Base-by-base conservation (phyloP, 2,329 filamentous ascomycete genomes). In the Verticillium klebahnii region DNA sequence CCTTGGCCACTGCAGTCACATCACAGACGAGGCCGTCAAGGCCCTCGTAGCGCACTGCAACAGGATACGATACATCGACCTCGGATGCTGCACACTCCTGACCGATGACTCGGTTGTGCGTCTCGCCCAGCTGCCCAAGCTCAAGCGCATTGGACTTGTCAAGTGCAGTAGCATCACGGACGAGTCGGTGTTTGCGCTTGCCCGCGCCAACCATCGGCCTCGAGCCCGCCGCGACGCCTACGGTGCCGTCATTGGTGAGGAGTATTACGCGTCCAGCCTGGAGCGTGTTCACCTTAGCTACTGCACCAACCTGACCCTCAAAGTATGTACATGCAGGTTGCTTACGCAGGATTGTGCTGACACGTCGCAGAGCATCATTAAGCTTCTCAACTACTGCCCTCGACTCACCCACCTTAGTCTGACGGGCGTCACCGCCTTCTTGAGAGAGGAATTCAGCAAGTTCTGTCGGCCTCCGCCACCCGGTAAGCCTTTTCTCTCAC, bases 271-370 rank as follows among this genome's bases (percentile, higher is more conserved):
- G 62, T 82, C 83, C 62, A 93, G 90, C 69, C 79, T 99, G 31
- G 95, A 99, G 78, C 85, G 95, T 68, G 95, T 99, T 11, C 95
- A 99, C 80, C 83, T 99, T 45, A 97, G 93, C 75, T 98, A 99
- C 73, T 99, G 95, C 76, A 87, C 91, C 50, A 89, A 91, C 66
- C 77, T 99, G 59, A 95, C 90, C 1, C 82, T 97, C 58, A 85
- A 86, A 75, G 93, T 95, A 82, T 75, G 87, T 79, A 60, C 7
- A 15, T 14, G 32, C 8, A 34, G 1, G 19, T 19, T 15, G 12
- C 25, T 17, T 11, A n/a, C 5, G n/a, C 6, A 57, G 1, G 25
- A 19, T 15, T n/a, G 11, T 37, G 56, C 63, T 66, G 56, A 66
- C 55, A 12, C 15, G 14, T 39, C 55, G 11, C 69, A 97, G 93